Percentiles rank a stretch among this genome's conserved stretches.
Evolutionary conservation across 257 asterid species (phyloP).

Genomic region (Euphrasia confusa): DNA sequence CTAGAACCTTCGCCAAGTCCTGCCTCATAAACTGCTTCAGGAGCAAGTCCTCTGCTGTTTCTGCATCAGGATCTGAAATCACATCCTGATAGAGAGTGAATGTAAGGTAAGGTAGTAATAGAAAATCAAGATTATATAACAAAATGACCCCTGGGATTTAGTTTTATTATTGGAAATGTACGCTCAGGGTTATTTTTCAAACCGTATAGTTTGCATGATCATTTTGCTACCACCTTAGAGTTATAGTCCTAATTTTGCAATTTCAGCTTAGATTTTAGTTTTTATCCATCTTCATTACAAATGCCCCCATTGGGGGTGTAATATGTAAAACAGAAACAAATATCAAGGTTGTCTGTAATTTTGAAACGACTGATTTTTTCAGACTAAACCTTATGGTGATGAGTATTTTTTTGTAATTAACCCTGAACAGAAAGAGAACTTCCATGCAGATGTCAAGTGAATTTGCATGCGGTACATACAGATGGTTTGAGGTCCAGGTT

Average conservation of each 20-base stretch:
- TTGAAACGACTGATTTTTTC: background rate
- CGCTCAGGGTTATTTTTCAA: too few species aligned
- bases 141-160: background rate
- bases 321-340: background rate
- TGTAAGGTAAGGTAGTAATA: background rate
- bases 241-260: too few species aligned
- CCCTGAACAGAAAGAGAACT: constrained; percentile 6
- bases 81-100: constrained; percentile 48
- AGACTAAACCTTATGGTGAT: background rate
- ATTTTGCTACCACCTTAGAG: too few species aligned
- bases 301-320: background rate
- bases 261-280: too few species aligned
- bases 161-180: background rate
- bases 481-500: constrained; percentile 75
- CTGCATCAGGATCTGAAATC: constrained; percentile 81
- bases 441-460: constrained; percentile 3
- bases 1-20: constrained; percentile 67
- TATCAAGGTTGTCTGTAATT: background rate
- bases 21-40: constrained; percentile 72
- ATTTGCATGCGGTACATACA: constrained; percentile 33
- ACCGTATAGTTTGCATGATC: too few species aligned
- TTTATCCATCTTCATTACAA: too few species aligned
- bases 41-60: constrained; percentile 69
- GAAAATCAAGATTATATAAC: background rate
- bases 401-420: background rate